These are phyloP conservation scores for Aspergillus cavernicola DNA, from an alignment of 495 filamentous ascomycete genomes.

Conservation along the genomic window DNA sequence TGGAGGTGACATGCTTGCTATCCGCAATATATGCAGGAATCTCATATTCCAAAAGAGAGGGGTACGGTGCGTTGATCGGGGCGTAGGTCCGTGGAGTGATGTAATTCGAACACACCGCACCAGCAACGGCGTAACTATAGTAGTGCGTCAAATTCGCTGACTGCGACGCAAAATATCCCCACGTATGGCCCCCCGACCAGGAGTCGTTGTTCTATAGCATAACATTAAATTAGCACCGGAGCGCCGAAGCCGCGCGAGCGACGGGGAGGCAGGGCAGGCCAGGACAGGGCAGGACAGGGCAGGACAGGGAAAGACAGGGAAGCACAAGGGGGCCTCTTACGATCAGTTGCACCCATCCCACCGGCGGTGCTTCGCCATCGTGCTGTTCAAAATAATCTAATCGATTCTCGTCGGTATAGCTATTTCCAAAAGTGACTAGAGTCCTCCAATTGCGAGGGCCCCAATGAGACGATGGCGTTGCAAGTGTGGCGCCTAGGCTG, in stretches of 20 bases:
- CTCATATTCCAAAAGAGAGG: conserved; percentile 63
- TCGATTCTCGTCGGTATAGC: conserved; percentile 70
- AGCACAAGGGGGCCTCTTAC: too few species aligned
- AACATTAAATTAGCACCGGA: not conserved
- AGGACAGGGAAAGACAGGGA: too few species aligned
- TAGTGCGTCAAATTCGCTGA: conserved; percentile 53
- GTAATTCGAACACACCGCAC: conserved; percentile 67
- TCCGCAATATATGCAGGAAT: conserved; percentile 67
- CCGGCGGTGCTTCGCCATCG: conserved; percentile 56
- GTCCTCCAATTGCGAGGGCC: conserved; percentile 41
- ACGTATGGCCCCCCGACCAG: conserved; percentile 61
- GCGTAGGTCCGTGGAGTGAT: conserved; percentile 51
- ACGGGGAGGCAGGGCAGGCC: too few species aligned
- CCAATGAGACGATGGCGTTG: conserved; percentile 20
- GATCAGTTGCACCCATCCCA: conserved; percentile 47
- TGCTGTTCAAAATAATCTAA: conserved; percentile 56
- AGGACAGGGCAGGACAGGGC: too few species aligned
- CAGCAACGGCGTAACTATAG: conserved; percentile 70
- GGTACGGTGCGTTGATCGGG: conserved; percentile 50
- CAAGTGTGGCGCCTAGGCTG: not conserved
- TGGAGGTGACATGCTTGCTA: conserved; percentile 33
- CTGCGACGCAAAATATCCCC: conserved; percentile 59
- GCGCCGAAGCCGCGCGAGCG: too few species aligned
- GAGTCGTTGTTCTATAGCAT: conserved; percentile 38
- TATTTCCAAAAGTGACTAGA: conserved; percentile 65